Percentiles rank a stretch among this genome's conserved stretches.
Conservation (phyloP, 495 filamentous ascomycete species). For the Aspergillus indologenus region DNA sequence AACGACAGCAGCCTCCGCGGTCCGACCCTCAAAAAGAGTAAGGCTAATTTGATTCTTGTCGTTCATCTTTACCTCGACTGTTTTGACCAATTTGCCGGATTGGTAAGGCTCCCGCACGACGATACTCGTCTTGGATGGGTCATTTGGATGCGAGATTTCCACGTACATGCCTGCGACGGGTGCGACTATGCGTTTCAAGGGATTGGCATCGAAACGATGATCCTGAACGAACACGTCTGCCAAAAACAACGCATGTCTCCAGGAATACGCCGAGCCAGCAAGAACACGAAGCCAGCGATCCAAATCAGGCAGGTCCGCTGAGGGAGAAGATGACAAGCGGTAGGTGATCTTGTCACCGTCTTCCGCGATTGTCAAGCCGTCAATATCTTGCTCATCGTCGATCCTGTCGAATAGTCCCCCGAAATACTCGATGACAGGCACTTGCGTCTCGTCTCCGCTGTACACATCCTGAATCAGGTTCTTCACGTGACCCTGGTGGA, state of each 20-base stretch:
- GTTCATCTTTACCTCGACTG: constrained; percentile 75
- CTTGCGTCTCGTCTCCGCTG: constrained; percentile 61
- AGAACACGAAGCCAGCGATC: constrained; percentile 85
- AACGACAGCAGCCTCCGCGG: constrained; percentile 71
- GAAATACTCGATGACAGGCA: constrained; percentile 92
- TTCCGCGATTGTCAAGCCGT: constrained; percentile 75
- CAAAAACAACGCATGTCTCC: constrained; percentile 97
- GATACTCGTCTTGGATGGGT: constrained; percentile 76
- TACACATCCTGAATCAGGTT: constrained; percentile 78
- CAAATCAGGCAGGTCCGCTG: constrained; percentile 66
- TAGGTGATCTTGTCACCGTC: constrained; percentile 74
- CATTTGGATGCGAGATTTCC: constrained; percentile 75
- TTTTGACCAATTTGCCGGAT: constrained; percentile 69
- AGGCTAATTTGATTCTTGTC: constrained; percentile 76
- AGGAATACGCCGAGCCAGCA: constrained; percentile 80
- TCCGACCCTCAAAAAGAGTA: constrained; percentile 86
- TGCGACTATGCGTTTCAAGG: constrained; percentile 84
- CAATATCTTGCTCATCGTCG: constrained; percentile 61
- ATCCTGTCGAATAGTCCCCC: constrained; percentile 68
- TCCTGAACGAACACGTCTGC: constrained; percentile 93
- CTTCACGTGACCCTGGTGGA: constrained; percentile 84
- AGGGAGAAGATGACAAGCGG: constrained; percentile 69
- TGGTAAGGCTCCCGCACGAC: constrained; percentile 66
- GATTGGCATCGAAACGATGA: constrained; percentile 94
- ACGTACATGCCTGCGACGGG: constrained; percentile 83